Evolutionary conservation across 208 protist genomes (phyloP), one percentile per base, ranked within the genome.

Genomic region (Trypanosomatidae sp.): DNA sequence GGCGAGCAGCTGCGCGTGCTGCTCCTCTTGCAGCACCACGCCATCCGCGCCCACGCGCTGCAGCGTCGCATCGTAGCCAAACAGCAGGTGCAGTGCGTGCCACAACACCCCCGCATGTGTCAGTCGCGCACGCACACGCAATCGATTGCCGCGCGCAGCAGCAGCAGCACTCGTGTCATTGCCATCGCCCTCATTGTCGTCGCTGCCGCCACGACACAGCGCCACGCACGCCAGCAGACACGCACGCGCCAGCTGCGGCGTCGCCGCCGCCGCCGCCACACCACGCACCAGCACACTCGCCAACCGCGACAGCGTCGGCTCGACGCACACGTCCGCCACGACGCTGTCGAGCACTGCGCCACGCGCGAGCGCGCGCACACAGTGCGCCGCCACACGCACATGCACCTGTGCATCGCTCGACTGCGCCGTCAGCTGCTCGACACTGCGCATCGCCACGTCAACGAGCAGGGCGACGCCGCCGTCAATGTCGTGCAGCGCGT

Each of bases 401-500:
- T 76, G 62, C 18, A 73, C 48, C 5, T 72, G 52, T 0, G 44
- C 46, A 25, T 92, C 78, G 2, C 19, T 59, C 15, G 57, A 54
- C 33, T 62, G 53, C 2, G 55, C 55, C 0, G 63, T 83, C 19
- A 96, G 55, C 33, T 66, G 39, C 6, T 88, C 79, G 48, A 88
- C 76, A 61, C 79, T 93, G 22, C 80, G 73, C 4, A 46, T 49
- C 22, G 86, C 55, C 4, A 92, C 71, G 7, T 55, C 35, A 2
- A 67, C 52, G 4, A 95, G 65, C 7, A 94, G 54, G 15, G 73
- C 73, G 5, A 97, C 74, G 22, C 91, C 94, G 43, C 84, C 85
- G 38, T 97, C 86, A n/a, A n/a, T n/a, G 39, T 90, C 71, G 33
- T 80, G 77, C 30, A 97, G 68, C 46, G 97, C 94, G 44, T 96